Base-by-base conservation (phyloP, 2,329 filamentous ascomycete genomes). In the Pseudocercospora vitis region DNA sequence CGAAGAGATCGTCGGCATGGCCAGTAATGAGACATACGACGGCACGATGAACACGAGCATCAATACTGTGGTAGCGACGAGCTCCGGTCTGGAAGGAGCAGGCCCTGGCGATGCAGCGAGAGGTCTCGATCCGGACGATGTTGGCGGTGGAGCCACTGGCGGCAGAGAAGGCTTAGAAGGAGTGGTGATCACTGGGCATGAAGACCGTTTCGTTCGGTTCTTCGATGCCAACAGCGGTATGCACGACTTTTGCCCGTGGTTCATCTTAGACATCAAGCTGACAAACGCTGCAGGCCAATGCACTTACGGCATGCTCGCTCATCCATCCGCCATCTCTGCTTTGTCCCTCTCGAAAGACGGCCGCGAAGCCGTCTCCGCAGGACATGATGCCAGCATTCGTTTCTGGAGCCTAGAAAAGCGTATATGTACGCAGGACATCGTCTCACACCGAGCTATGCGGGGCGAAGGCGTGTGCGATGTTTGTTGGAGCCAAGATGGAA, bases 401-500 rank as follows among this genome's bases (percentile, higher is more conserved):
- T 96, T 99, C 81, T 99, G 94, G 94, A 91, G 88, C 24, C 80
- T 99, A 18, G 94, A 99, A 72, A 99, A 96, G 77, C 84, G 94
- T 47, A 88, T 87, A 40, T 99, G 94, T 75, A 94, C 88, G 3
- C 94, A 99, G 72, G 94, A 97, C 70, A 90, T 99, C 65, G 95
- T 91, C 2, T 89, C 84, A 57, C 91, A 97, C 73, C 84, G 94
- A 33, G 82, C 95, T 61, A 96, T 97, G 91, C 84, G 94, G 48
- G 94, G 92, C 45, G 94, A 99, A 70, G 94, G 94, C 18, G 90
- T 97, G 6, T 97, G 92, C 73, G 83, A 87, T 12, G 92, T 96
- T 3, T 89, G 94, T 14, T 99, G 94, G 94, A 96, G 91, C 69
- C 88, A 91, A 65, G 94, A 99, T 68, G 91, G 92, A 28, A 83